phyloP scores from a whole-genome alignment of 1,139 yeast genomes.

The Magnusiomyces paraingens region DNA sequence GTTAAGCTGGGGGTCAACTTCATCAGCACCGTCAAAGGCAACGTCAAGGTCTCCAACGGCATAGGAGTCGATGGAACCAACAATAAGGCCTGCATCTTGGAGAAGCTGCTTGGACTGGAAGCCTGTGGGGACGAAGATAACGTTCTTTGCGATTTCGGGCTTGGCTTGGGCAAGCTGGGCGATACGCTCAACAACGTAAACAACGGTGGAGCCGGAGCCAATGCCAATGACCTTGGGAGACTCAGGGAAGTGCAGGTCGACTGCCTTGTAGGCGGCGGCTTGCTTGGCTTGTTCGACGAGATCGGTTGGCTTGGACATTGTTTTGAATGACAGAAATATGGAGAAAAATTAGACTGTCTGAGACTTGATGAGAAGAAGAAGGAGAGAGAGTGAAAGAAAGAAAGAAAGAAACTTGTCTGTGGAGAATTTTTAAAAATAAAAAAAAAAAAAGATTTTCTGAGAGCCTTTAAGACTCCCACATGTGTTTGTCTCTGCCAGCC shows the following conservation, averaged over 20 bases:
- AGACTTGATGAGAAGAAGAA: not conserved
- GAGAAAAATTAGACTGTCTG: not conserved
- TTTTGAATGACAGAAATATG: not conserved
- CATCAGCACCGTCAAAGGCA: constrained; percentile 99
- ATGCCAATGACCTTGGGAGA: constrained; percentile 76
- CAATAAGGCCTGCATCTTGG: constrained; percentile 65
- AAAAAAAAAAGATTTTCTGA: not conserved
- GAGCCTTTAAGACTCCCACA: not conserved
- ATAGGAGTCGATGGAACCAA: constrained; percentile 79
- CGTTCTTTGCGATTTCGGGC: constrained; percentile 33
- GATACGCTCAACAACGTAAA: constrained; percentile 89
- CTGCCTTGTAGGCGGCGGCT: constrained; percentile 86
- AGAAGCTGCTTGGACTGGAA: constrained; percentile 89
- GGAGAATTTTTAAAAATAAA: not conserved
- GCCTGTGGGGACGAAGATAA: constrained; percentile 86
- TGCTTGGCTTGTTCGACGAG: constrained; percentile 62
- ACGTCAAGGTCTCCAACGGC: constrained; percentile 63
- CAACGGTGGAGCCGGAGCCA: constrained; percentile 96
- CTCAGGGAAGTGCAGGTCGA: constrained; percentile 75
- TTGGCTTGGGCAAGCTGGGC: constrained; percentile 58
- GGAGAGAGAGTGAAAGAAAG: not conserved
- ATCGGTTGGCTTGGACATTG: constrained; percentile 7
- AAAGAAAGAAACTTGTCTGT: not conserved
- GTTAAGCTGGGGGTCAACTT: constrained; percentile 72
- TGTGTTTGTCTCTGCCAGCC: not conserved